A percentile compares a stretch with the other conserved stretches of the same genome.
phyloP scores from a whole-genome alignment of 139 green algal species.

The Trebouxia sp. region DNA sequence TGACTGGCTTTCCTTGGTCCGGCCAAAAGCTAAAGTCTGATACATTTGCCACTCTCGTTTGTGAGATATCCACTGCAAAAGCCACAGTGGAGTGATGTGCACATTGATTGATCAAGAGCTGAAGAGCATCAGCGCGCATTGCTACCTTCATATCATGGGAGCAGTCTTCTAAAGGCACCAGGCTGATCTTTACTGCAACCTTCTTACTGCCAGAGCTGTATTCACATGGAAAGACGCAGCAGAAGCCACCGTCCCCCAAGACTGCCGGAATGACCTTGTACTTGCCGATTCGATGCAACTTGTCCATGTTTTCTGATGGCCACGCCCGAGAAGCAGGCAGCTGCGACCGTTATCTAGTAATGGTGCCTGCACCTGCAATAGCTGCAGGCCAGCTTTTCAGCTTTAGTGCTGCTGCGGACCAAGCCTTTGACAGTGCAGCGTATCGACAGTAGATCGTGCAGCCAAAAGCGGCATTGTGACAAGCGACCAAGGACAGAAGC shows the following conservation, averaged over 20 bases:
- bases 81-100: not conserved
- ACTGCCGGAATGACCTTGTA: not conserved
- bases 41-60: conserved; percentile 20
- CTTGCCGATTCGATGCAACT: not conserved
- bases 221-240: not conserved
- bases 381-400: no score
- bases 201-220: not conserved
- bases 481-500: no score
- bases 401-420: no score
- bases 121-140: no score
- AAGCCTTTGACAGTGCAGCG: no score
- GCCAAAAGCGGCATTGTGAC: no score
- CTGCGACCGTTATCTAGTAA: no score
- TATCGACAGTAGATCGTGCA: no score
- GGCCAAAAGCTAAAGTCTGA: conserved; percentile 6
- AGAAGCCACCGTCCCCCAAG: not conserved
- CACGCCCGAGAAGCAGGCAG: not conserved
- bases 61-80: not conserved
- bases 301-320: no score
- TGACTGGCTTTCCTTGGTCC: not conserved
- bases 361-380: no score
- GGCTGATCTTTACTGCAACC: not conserved
- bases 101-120: no score
- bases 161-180: not conserved
- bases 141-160: not conserved